Base-by-base conservation (phyloP, 352 stramenopile species). In the Globisporangium camurandrum region DNA sequence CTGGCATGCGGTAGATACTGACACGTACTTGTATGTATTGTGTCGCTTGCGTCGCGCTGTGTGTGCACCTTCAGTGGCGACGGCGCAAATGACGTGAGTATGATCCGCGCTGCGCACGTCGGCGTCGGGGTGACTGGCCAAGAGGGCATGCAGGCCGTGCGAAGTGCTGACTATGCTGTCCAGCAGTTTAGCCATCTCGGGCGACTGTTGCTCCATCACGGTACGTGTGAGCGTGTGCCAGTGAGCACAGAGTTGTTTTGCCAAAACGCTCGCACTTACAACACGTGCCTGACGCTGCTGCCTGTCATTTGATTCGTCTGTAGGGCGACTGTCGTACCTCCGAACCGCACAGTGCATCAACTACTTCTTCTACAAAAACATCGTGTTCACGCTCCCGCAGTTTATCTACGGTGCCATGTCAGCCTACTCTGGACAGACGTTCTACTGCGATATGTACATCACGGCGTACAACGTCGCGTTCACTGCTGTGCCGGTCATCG, bases 341-440 rank as follows among this genome's bases (percentile, higher is more conserved):
- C 91, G 97, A 12, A 95, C 97, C 47, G 86, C 83, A 19, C 89
- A 96, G 54, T 91, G 96, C 44, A 95, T 99, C 64, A 86, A 98
- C 37, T 99, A 98, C 56, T 98, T 98, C 49, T 99, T 99, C 66
- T 99, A 99, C 87, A 98, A 99, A 72, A 99, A 99, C 69, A 87
- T 98, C 45, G 76, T 95, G 4, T 90, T 97, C 49, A 95, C 87
- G 8, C 47, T 97, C 7, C 72, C 75, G 4, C 82, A 96, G 53
- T 96, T 96, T 57, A 81, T 93, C 43, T 97, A 82, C 56, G 72
- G 84, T 30, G 60, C 92, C 16, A 66, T 77, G 49, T 97, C 86
- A 11, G 75, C 84, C 14, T 97, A 97, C 54, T 98, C 69, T 37
- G 81, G 64, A 14, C 44, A 91, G 80, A 89, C 77, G 3, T 88